Conservation (phyloP, 73 alveolate species). For the Stentor coeruleus region DNA sequence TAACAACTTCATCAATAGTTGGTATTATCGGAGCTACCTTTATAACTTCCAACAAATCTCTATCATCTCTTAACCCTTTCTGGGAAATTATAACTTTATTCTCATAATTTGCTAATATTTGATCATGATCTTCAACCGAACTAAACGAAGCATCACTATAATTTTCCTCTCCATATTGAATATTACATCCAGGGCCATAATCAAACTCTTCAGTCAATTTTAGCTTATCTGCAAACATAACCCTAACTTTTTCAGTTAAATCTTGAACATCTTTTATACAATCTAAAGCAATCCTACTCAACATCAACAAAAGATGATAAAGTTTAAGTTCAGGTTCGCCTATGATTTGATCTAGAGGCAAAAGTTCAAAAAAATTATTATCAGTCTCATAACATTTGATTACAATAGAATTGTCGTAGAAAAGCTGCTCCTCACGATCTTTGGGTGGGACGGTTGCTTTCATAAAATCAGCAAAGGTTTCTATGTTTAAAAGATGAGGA, state of each 20-base stretch:
- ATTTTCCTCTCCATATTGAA: background rate
- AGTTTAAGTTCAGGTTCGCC: slow-evolving; percentile 59
- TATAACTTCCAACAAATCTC: background rate
- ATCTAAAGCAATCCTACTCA: slow-evolving; percentile 51
- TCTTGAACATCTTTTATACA: slow-evolving; percentile 46
- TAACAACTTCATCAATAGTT: slow-evolving; percentile 19
- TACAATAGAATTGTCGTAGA: slow-evolving; percentile 38
- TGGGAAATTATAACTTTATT: slow-evolving; percentile 24
- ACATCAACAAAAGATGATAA: slow-evolving; percentile 47
- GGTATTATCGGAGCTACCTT: background rate
- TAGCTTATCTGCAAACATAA: slow-evolving; percentile 51
- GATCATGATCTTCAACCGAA: slow-evolving; percentile 26
- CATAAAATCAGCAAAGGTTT: slow-evolving; percentile 42
- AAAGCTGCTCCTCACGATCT: slow-evolving; percentile 41
- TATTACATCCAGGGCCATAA: slow-evolving; percentile 15
- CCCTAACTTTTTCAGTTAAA: slow-evolving; percentile 37
- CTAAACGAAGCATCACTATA: slow-evolving; percentile 16
- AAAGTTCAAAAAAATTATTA: slow-evolving; percentile 19
- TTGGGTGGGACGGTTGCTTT: slow-evolving; percentile 57
- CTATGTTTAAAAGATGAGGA: slow-evolving; percentile 72
- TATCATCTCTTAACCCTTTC: slow-evolving; percentile 2
- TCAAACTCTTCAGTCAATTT: slow-evolving; percentile 32
- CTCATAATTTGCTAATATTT: slow-evolving; percentile 48
- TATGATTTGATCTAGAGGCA: slow-evolving; percentile 31
- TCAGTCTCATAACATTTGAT: slow-evolving; percentile 45